Base-by-base conservation (phyloP, 441 rosid genomes). In the Brassica hybrid region DNA sequence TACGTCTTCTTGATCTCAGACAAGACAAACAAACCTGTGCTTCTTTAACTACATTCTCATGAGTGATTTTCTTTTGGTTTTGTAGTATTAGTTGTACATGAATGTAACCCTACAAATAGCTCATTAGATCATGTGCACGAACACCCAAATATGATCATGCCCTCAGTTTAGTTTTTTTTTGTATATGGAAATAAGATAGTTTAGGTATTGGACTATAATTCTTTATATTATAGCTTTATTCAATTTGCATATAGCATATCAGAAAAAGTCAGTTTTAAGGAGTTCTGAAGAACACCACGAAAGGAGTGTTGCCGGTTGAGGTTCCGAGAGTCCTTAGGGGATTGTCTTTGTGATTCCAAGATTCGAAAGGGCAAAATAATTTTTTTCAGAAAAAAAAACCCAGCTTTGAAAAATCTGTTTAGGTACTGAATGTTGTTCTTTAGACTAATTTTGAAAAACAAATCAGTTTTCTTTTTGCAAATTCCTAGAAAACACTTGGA, bases 301-400 rank as follows among this genome's bases (percentile, higher is more conserved):
- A 25, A 18, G 77, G 78, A 56, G 86, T 65, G 72, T 59, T 63
- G 62, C 73, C 83, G 23, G 65, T 65, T 72, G 67, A 50, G 17
- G 76, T 59, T 45, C 58, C 0, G 69, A 66, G 66, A 70, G 77
- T 60, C 59, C 72, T 64, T 56, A 79, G 61, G 41, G 41, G 13
- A 11, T 1, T 38, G 19, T 52, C 58, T 14, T 14, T 52, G 19
- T 6, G 58, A 52, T 43, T 27, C 13, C 65, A 52, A 52, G 61
- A 61, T 11, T 69, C 30, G 63, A 19, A 67, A 48, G 7, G 54
- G 21, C 65, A 36, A 76, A 77, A 27, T 1, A 12, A 4, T 5
- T 12, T 10, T 38, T 38, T 38, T 38, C 45, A 45, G n/a, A n/a
- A n/a, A 45, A 45, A 12, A 45, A 13, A 45, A 12, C 52, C 4